phyloP scores from a whole-genome alignment of 2,329 filamentous ascomycete genomes.

The Trichoderma aggressivum region DNA sequence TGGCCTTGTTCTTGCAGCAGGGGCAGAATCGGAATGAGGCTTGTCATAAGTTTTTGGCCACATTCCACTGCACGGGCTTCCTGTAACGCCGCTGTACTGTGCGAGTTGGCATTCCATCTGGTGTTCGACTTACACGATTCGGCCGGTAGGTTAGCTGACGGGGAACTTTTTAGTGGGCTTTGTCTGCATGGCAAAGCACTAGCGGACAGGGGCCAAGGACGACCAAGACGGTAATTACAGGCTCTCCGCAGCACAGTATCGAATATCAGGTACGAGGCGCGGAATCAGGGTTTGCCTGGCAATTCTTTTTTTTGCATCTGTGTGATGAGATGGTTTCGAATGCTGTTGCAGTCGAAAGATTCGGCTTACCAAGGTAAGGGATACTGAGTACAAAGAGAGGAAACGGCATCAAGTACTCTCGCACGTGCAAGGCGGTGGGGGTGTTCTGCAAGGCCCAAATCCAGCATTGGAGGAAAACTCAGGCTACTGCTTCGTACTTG shows the following conservation, averaged over 20 bases:
- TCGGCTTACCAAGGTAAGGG: neutral
- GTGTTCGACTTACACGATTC: neutral
- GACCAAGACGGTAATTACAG: neutral
- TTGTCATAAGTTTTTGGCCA: neutral
- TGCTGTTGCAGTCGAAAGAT: neutral
- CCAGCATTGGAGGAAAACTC: neutral
- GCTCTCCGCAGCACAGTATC: neutral
- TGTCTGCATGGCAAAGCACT: neutral
- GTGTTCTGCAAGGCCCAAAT: neutral
- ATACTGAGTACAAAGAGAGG: neutral
- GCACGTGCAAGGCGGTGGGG: slow-evolving; percentile 14
- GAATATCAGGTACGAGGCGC: neutral
- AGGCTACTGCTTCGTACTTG: neutral
- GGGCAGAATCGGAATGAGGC: too few relatives aligned
- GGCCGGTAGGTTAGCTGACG: neutral
- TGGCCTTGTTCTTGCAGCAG: neutral
- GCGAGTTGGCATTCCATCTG: neutral
- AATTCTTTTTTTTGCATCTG: neutral
- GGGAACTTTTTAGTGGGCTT: neutral
- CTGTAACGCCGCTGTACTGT: neutral
- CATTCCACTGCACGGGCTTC: neutral
- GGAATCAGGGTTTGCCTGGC: neutral
- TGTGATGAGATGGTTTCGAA: neutral
- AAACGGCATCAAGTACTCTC: neutral
- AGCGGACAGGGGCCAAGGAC: slow-evolving; percentile 2